phyloP scores from a whole-genome alignment of 495 filamentous ascomycete genomes.

The Oleoguttula mirabilis region DNA sequence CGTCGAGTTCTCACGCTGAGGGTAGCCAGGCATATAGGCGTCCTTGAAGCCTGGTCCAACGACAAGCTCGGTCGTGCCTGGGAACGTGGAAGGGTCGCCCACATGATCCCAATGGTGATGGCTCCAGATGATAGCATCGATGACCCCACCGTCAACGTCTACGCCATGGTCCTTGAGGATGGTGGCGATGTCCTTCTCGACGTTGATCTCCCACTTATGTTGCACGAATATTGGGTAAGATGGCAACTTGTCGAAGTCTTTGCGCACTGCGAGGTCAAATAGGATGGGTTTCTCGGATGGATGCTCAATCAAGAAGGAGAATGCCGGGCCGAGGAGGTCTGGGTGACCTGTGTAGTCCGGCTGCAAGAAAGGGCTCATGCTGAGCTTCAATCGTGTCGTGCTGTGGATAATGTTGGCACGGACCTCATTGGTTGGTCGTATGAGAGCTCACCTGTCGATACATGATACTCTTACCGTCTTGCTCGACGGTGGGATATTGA shows the following conservation, averaged over 20 bases:
- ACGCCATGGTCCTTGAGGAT: conserved; percentile 39
- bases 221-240: conserved; percentile 33
- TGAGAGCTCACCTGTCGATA: conserved; percentile 32
- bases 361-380: conserved; percentile 14
- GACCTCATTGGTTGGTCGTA: neutral
- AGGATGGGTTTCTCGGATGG: conserved; percentile 36
- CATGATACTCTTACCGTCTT: conserved; percentile 43
- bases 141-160: conserved; percentile 29
- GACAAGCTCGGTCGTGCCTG: conserved; percentile 34
- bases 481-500: conserved; percentile 37
- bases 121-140: conserved; percentile 46
- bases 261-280: conserved; percentile 50
- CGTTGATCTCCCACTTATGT: conserved; percentile 25
- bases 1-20: conserved; percentile 30
- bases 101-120: conserved; percentile 40
- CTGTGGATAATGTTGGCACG: conserved; percentile 19
- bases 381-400: conserved; percentile 24
- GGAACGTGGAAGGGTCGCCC: conserved; percentile 44
- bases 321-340: conserved; percentile 34
- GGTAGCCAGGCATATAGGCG: conserved; percentile 39
- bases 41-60: conserved; percentile 47
- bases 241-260: conserved; percentile 40
- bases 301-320: conserved; percentile 46
- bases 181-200: conserved; percentile 40
- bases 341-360: conserved; percentile 20